Conservation (phyloP, 1,284 basidiomycete species). For the Somion occarium region DNA sequence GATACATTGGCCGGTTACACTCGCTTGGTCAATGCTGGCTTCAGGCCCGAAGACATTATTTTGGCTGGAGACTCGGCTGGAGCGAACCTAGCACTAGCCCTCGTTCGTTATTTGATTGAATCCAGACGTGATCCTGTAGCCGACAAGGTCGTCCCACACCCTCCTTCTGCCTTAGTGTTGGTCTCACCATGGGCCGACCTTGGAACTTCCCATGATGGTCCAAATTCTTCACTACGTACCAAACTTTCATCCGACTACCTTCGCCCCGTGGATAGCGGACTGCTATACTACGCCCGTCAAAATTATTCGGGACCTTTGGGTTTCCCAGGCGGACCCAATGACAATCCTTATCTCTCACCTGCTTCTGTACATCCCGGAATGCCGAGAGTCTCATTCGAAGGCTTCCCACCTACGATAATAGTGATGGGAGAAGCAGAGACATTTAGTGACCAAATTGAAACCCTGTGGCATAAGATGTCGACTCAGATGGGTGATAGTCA, state of each 20-base stretch:
- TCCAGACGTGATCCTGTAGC: conserved; percentile 16
- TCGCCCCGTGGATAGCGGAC: neutral
- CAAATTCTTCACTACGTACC: conserved; percentile 18
- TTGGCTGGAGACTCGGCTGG: conserved; percentile 61
- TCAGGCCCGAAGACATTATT: conserved; percentile 45
- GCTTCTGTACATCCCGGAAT: conserved; percentile 8
- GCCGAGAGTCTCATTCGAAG: conserved; percentile 21
- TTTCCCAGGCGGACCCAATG: conserved; percentile 5
- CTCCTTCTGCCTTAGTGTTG: conserved; percentile 37
- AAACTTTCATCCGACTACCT: conserved; percentile 5
- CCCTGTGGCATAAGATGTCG: conserved; percentile 29
- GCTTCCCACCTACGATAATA: conserved; percentile 33
- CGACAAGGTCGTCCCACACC: conserved; percentile 12
- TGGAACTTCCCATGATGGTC: conserved; percentile 22
- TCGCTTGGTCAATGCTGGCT: conserved; percentile 42
- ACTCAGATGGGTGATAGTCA: conserved; percentile 44
- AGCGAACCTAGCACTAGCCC: conserved; percentile 49
- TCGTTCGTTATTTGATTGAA: conserved; percentile 36
- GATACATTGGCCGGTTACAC: conserved; percentile 50
- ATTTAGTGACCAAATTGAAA: conserved; percentile 28
- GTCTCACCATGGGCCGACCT: conserved; percentile 47
- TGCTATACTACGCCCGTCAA: neutral
- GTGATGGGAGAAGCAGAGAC: conserved; percentile 30
- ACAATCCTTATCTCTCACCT: conserved; percentile 26
- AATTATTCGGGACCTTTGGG: conserved; percentile 5